Evolutionary conservation across 768 basidiomycete species (phyloP).

Genomic region (Strobilomyces echinocephalus): DNA sequence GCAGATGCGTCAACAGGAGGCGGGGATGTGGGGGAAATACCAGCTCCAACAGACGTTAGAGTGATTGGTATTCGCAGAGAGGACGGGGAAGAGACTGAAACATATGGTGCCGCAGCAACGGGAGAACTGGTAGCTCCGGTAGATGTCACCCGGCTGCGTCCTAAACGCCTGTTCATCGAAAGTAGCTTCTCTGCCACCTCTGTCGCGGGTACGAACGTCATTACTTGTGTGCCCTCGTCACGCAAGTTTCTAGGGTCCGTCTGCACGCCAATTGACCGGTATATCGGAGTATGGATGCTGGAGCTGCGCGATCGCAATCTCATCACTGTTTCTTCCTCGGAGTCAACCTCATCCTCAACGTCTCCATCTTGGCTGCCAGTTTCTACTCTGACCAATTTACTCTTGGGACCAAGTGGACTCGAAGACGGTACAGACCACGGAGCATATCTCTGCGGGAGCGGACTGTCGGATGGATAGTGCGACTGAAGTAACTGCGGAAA

Average conservation of each 20-base stretch:
- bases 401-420: slow-evolving; percentile 28
- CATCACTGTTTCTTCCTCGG: slow-evolving; percentile 39
- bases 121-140: slow-evolving; percentile 1
- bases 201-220: slow-evolving; percentile 14
- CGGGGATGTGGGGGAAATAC: slow-evolving; percentile 9
- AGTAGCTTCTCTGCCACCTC: slow-evolving; percentile 23
- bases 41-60: slow-evolving; percentile 6
- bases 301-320: slow-evolving; percentile 37
- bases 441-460: slow-evolving; percentile 76
- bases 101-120: neutral
- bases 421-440: slow-evolving; percentile 45
- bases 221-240: slow-evolving; percentile 58
- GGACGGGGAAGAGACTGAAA: slow-evolving; percentile 1
- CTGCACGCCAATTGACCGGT: slow-evolving; percentile 68
- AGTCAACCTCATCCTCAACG: slow-evolving; percentile 68
- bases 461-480: slow-evolving; percentile 81
- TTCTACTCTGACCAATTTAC: slow-evolving; percentile 43
- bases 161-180: slow-evolving; percentile 17
- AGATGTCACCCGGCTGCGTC: slow-evolving; percentile 19
- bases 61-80: slow-evolving; percentile 6
- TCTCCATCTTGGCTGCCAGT: slow-evolving; percentile 78
- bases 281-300: slow-evolving; percentile 35
- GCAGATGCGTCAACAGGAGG: slow-evolving; percentile 51
- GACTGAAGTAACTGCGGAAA: slow-evolving; percentile 60
- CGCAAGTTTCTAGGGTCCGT: slow-evolving; percentile 53